Evolutionary conservation across 1,284 basidiomycete species (phyloP).

Genomic region (Heterobasidion annosum): DNA sequence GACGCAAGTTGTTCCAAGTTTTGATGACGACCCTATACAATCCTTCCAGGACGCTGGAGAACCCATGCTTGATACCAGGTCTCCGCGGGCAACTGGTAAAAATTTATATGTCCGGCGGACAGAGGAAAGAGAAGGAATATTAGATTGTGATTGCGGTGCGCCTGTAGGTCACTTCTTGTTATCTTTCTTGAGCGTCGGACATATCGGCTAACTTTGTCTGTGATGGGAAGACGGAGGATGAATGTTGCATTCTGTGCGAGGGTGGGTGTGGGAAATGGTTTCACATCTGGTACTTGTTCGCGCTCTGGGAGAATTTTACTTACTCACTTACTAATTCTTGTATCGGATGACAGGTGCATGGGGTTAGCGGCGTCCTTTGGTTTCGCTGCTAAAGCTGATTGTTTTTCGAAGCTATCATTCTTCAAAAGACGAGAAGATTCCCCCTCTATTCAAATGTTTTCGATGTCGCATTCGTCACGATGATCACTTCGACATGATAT

Average conservation of each 20-base stretch:
- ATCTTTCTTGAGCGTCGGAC: too few relatives aligned
- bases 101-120: not conserved
- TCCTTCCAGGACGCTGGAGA: constrained; percentile 19
- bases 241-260: constrained; percentile 51
- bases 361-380: constrained; percentile 33
- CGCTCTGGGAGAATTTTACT: not conserved
- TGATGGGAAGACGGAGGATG: constrained; percentile 14
- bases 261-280: constrained; percentile 62
- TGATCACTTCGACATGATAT: constrained; percentile 59
- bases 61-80: not conserved
- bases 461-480: constrained; percentile 61
- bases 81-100: too few relatives aligned
- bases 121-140: constrained; percentile 9
- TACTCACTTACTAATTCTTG: too few relatives aligned
- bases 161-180: constrained; percentile 17
- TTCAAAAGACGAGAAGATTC: constrained; percentile 43
- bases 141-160: constrained; percentile 60
- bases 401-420: constrained; percentile 49
- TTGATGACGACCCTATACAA: constrained; percentile 24
- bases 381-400: constrained; percentile 1
- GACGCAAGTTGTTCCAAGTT: constrained; percentile 24
- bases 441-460: constrained; percentile 53
- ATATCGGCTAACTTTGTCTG: too few relatives aligned
- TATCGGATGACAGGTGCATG: constrained; percentile 57
- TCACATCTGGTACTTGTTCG: constrained; percentile 53